phyloP scores from a whole-genome alignment of 257 asterid genomes.

The Pogostemon cablin region DNA sequence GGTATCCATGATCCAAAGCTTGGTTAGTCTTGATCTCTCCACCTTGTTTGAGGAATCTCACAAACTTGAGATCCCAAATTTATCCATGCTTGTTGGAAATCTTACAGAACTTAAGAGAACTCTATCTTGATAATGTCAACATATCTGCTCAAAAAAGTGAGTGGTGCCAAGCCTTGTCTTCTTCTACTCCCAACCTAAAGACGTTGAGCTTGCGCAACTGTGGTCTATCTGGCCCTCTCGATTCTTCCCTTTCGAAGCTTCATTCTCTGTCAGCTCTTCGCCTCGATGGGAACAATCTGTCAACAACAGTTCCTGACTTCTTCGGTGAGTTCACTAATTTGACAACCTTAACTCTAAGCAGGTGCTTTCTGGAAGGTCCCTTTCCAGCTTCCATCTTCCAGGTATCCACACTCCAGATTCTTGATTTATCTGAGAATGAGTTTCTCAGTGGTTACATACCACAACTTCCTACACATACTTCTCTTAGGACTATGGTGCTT shows the following conservation, averaged over 20 bases:
- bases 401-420: slow-evolving; percentile 32
- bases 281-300: slow-evolving; percentile 44
- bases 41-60: slow-evolving; percentile 22
- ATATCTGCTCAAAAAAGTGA: slow-evolving; percentile 39
- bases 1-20: slow-evolving; percentile 37
- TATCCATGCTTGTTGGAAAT: slow-evolving; percentile 43
- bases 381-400: slow-evolving; percentile 44
- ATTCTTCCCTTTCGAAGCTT: slow-evolving; percentile 20
- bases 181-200: slow-evolving; percentile 42
- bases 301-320: slow-evolving; percentile 33
- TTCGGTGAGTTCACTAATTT: slow-evolving; percentile 39
- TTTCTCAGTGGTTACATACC: slow-evolving; percentile 43
- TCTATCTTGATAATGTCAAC: slow-evolving; percentile 55
- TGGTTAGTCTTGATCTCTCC: slow-evolving; percentile 53
- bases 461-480: slow-evolving; percentile 32
- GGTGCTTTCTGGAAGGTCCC: slow-evolving; percentile 44
- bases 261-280: slow-evolving; percentile 43
- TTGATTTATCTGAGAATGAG: slow-evolving; percentile 41
- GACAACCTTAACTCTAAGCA: slow-evolving; percentile 39
- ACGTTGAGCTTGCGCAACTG: slow-evolving; percentile 52
- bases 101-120: slow-evolving; percentile 42
- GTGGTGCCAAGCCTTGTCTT: slow-evolving; percentile 46
- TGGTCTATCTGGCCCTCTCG: slow-evolving; percentile 42
- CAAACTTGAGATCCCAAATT: slow-evolving; percentile 49
- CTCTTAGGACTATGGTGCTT: slow-evolving; percentile 41